phyloP scores from a whole-genome alignment of 331 rosid genomes.

The Cydonia oblonga region DNA sequence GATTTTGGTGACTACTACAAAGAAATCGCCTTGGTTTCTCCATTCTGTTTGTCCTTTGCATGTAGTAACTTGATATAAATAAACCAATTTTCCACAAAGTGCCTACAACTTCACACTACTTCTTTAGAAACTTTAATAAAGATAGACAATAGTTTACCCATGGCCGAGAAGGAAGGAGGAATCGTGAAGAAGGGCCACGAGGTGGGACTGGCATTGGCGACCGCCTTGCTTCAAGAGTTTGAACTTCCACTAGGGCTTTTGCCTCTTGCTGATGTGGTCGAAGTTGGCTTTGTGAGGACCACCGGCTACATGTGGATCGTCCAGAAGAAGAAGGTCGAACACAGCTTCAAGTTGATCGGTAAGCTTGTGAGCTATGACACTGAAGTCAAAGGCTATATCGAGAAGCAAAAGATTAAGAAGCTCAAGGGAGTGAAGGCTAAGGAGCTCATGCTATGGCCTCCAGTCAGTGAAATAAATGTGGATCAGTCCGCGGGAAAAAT shows the following conservation, averaged over 20 bases:
- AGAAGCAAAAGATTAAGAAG: constrained; percentile 58
- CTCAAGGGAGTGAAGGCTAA: constrained; percentile 86
- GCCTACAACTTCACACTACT: not conserved
- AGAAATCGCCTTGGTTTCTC: constrained; percentile 26
- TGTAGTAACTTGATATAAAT: not conserved
- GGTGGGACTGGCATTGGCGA: constrained; percentile 48
- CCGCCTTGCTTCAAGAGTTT: constrained; percentile 48
- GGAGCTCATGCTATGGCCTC: constrained; percentile 92
- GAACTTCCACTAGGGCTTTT: constrained; percentile 70
- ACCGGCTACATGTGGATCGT: constrained; percentile 78
- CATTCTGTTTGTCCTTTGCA: constrained; percentile 18
- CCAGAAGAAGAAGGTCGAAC: constrained; percentile 81
- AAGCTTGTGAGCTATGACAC: constrained; percentile 69
- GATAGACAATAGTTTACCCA: not conserved
- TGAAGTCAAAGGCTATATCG: constrained; percentile 47
- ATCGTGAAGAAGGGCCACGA: constrained; percentile 57
- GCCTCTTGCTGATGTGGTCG: constrained; percentile 53
- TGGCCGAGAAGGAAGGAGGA: constrained; percentile 79
- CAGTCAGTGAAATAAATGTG: constrained; percentile 59
- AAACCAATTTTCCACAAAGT: not conserved
- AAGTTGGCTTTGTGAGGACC: constrained; percentile 59
- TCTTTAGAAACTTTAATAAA: not conserved
- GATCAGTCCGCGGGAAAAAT: constrained; percentile 53
- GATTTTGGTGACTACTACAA: constrained; percentile 21
- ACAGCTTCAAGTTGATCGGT: constrained; percentile 54